Percentiles rank a stretch among this genome's conserved stretches.
Conservation (phyloP, 1,139 yeast species). For the Kurtzmaniella quercitrusa region DNA sequence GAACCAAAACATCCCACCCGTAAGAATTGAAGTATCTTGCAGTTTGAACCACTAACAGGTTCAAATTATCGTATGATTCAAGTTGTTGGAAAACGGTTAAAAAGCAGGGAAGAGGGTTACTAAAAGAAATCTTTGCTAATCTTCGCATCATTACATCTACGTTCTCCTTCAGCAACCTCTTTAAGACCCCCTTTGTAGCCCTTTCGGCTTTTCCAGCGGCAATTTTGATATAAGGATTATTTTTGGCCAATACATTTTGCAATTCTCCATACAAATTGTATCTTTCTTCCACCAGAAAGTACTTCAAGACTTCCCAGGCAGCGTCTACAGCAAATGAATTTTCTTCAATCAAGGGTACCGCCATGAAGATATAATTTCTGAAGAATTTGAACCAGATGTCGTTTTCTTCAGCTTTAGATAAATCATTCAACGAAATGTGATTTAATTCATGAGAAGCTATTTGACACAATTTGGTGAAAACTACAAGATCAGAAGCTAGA, state of each 20-base stretch:
- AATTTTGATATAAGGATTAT: conserved; percentile 53
- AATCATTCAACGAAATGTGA: conserved; percentile 17
- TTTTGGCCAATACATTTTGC: conserved; percentile 52
- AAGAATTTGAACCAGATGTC: conserved; percentile 58
- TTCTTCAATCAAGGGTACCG: conserved; percentile 54
- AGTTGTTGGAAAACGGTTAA: conserved; percentile 63
- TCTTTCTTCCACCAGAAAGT: conserved; percentile 59
- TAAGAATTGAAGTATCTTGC: conserved; percentile 73
- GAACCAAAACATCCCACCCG: conserved; percentile 84
- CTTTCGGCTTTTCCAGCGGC: conserved; percentile 73
- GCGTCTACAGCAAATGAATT: conserved; percentile 63
- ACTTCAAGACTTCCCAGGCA: conserved; percentile 51
- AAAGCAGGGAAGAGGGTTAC: conserved; percentile 81
- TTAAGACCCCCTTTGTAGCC: conserved; percentile 74
- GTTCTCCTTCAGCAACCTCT: conserved; percentile 84
- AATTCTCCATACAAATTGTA: conserved; percentile 84
- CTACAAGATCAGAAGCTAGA: conserved; percentile 43
- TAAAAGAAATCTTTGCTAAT: conserved; percentile 69
- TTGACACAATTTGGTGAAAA: conserved; percentile 60
- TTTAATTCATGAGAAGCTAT: conserved; percentile 30
- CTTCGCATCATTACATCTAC: conserved; percentile 73
- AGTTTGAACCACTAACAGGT: conserved; percentile 72
- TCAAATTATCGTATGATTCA: conserved; percentile 89
- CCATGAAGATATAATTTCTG: conserved; percentile 66
- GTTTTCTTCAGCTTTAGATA: conserved; percentile 23